These are phyloP conservation scores for Purpureocillium lavendulum DNA, from an alignment of 2,329 filamentous ascomycete species.

Conservation along the genomic window DNA sequence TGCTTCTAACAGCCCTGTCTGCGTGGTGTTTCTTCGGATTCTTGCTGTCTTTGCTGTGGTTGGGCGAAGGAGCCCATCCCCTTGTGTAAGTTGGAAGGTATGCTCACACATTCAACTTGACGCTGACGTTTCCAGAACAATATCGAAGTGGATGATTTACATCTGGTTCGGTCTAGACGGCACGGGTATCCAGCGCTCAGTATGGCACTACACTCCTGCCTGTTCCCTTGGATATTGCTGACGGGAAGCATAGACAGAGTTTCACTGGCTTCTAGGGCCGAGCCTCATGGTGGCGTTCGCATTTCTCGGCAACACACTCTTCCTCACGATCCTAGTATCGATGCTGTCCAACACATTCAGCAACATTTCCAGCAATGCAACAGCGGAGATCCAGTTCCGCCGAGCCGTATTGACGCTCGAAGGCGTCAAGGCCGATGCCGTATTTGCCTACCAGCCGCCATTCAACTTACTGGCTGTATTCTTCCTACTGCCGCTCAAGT, in stretches of 20 bases:
- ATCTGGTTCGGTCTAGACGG: constrained; percentile 87
- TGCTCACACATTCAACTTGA: constrained; percentile 2
- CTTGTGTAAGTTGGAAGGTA: constrained; percentile 35
- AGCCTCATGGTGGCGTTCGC: constrained; percentile 76
- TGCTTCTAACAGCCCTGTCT: constrained; percentile 65
- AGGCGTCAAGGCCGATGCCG: constrained; percentile 75
- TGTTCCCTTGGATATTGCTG: no score
- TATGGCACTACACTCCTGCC: constrained; percentile 17
- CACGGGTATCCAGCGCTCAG: constrained; percentile 50
- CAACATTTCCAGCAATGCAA: constrained; percentile 67
- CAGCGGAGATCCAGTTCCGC: constrained; percentile 77
- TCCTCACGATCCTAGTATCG: constrained; percentile 81
- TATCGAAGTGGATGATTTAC: constrained; percentile 87
- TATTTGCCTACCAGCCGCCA: constrained; percentile 75
- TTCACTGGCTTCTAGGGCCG: constrained; percentile 74
- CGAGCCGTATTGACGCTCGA: constrained; percentile 75
- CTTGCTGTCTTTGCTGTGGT: constrained; percentile 70
- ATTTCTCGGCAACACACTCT: constrained; percentile 79
- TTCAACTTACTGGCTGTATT: constrained; percentile 75
- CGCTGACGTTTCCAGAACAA: constrained; percentile 38
- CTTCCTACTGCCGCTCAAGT: constrained; percentile 68
- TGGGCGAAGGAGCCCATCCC: constrained; percentile 55
- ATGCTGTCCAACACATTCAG: constrained; percentile 81
- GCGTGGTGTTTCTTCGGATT: constrained; percentile 82
- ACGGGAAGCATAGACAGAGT: constrained; percentile 41